phyloP scores from a whole-genome alignment of 2,329 filamentous ascomycete species.

The Aspergillus vadensis region DNA sequence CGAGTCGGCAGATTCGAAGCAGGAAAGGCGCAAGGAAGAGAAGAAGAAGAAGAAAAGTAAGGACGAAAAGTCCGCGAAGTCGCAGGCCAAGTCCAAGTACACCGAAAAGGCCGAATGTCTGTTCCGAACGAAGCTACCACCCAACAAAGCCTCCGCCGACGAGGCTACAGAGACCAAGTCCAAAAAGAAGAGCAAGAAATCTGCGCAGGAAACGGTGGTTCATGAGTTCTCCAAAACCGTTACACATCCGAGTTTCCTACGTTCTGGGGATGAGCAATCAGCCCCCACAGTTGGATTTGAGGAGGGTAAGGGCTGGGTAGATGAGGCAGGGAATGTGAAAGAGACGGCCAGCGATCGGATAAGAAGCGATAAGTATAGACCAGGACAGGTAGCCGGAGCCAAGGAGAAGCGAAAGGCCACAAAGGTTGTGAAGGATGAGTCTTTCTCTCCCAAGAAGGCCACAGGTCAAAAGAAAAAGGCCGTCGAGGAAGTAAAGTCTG shows the following conservation, averaged over 20 bases:
- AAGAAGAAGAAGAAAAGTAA: constrained; percentile 54
- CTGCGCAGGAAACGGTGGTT: constrained; percentile 66
- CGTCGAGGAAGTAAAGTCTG: constrained; percentile 17
- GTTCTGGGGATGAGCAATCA: constrained; percentile 52
- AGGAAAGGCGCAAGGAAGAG: constrained; percentile 47
- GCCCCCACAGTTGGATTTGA: constrained; percentile 67
- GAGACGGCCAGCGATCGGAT: constrained; percentile 35
- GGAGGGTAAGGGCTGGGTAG: constrained; percentile 86
- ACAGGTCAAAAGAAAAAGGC: constrained; percentile 21
- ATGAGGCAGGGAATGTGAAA: constrained; percentile 74
- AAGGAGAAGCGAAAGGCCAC: constrained; percentile 31
- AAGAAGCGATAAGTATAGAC: constrained; percentile 32
- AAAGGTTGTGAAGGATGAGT: constrained; percentile 14
- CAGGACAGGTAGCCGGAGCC: constrained; percentile 33
- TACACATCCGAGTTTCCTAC: constrained; percentile 81
- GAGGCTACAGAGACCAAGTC: constrained; percentile 50
- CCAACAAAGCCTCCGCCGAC: constrained; percentile 48
- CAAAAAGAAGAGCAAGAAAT: constrained; percentile 61
- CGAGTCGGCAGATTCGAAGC: constrained; percentile 58
- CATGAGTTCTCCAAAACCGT: constrained; percentile 89
- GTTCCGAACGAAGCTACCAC: constrained; percentile 78
- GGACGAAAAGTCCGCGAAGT: constrained; percentile 59
- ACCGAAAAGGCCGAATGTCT: constrained; percentile 78
- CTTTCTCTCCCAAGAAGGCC: constrained; percentile 12
- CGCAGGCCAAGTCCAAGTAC: constrained; percentile 71